These are phyloP conservation scores for Massariosphaeria phaeospora DNA, from an alignment of 495 filamentous ascomycete species.

Conservation along the genomic window DNA sequence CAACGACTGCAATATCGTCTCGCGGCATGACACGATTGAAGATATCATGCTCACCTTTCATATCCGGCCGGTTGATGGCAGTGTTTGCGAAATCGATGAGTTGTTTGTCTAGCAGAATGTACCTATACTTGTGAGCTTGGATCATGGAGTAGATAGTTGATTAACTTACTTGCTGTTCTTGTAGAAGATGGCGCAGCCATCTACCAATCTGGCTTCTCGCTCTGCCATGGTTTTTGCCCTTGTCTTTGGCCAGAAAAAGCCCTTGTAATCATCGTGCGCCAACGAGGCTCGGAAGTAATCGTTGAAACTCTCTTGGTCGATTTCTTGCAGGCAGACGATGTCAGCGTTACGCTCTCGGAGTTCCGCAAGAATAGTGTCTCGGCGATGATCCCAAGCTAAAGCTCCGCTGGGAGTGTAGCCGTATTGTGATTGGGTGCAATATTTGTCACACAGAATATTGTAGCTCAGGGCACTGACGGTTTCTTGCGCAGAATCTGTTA, in stretches of 20 bases:
- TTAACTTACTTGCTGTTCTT: slow-evolving; percentile 64
- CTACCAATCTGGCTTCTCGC: slow-evolving; percentile 76
- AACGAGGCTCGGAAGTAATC: slow-evolving; percentile 80
- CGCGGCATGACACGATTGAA: slow-evolving; percentile 97
- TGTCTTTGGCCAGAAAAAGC: slow-evolving; percentile 81
- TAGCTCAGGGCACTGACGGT: slow-evolving; percentile 78
- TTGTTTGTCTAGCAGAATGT: slow-evolving; percentile 86
- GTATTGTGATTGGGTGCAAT: slow-evolving; percentile 74
- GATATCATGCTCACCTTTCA: slow-evolving; percentile 91
- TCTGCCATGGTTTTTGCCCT: slow-evolving; percentile 87
- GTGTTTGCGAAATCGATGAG: slow-evolving; percentile 85
- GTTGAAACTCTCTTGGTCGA: slow-evolving; percentile 83
- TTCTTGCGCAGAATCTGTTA: slow-evolving; percentile 45
- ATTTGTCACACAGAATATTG: slow-evolving; percentile 92
- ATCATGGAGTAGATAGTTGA: background rate
- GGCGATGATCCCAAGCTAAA: slow-evolving; percentile 79
- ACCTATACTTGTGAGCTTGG: slow-evolving; percentile 40
- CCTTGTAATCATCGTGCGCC: slow-evolving; percentile 79
- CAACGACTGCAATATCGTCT: slow-evolving; percentile 87
- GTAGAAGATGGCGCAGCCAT: slow-evolving; percentile 96
- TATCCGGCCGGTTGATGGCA: slow-evolving; percentile 87
- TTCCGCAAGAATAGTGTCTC: slow-evolving; percentile 73
- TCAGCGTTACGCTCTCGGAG: slow-evolving; percentile 76
- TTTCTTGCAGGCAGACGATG: slow-evolving; percentile 87
- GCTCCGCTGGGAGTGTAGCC: slow-evolving; percentile 79